Evolutionary conservation across 106 monocot genomes (phyloP).

Genomic region (Apostasia ramifera): DNA sequence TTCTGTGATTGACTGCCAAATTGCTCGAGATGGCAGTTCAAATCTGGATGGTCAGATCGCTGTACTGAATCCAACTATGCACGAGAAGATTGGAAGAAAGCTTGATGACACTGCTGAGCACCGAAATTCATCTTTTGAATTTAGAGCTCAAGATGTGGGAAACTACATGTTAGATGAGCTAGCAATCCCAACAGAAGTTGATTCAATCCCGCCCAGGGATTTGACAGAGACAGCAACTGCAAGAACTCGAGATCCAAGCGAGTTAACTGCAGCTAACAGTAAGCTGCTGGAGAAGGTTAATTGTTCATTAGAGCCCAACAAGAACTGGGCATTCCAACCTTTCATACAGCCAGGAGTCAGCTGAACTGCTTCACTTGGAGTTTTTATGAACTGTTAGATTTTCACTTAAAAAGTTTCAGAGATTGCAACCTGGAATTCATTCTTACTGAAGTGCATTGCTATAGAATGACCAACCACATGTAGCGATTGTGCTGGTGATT

Average conservation of each 20-base stretch:
- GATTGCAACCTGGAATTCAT: no score
- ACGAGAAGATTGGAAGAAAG: background rate
- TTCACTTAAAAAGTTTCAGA: no score
- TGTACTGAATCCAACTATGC: constrained; percentile 3
- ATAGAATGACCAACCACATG: no score
- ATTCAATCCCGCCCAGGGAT: background rate
- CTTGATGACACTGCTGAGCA: background rate
- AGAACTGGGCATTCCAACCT: constrained; percentile 55
- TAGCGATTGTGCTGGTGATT: no score
- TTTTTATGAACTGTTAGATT: no score
- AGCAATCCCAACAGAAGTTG: background rate
- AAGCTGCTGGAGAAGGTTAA: constrained; percentile 12
- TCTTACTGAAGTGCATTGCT: no score
- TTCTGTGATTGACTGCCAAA: constrained; percentile 20
- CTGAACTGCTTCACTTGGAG: constrained; percentile 5
- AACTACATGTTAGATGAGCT: constrained; percentile 15
- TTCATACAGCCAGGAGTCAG: constrained; percentile 32
- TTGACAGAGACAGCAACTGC: background rate
- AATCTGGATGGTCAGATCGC: constrained; percentile 46
- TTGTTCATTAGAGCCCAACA: background rate
- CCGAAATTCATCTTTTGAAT: constrained; percentile 39
- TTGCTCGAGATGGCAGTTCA: constrained; percentile 23
- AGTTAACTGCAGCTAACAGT: no score
- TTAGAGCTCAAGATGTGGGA: constrained; percentile 31
- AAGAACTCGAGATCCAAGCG: background rate